Base-by-base conservation (phyloP, 2,329 filamentous ascomycete species). In the Ophiognomonia clavigignenti-juglandacearum region DNA sequence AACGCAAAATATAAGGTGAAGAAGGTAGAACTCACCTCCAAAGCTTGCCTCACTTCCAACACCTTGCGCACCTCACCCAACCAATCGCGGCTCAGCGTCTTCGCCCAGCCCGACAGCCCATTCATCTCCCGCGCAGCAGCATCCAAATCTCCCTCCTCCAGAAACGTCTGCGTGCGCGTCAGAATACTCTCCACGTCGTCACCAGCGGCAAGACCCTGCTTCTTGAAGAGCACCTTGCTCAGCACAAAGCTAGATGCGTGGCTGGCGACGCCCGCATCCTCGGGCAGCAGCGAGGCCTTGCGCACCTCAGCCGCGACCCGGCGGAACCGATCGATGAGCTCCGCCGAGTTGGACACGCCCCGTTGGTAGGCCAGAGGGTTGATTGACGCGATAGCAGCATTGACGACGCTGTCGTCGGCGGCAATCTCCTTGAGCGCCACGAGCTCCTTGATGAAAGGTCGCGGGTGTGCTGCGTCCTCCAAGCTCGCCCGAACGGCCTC, bases 181-280 rank as follows among this genome's bases (percentile, higher is more conserved):
- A 98, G 78, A 50, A 97, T 85, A 60, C 90, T 95, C 75, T 98
- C 93, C 19, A 97, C 92, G 61, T 97, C 92, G 57, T 88, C 78
- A 18, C 92, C 90, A 20, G 82, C 82, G 0, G 89, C 86, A 39
- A 93, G 74, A 9, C 86, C 88, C 61, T 86, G 83, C 78, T 97
- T 97, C 75, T 89, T 90, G 80, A 98, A 97, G 72, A 97, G 82
- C 43, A 97, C 77, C 71, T 96, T 95, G 74, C 88, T 95, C 59
- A 98, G 74, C 39, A 95, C 76, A 65, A 88, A 85, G 65, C 87
- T 93, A 36, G 90, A 92, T 3, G 92, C 90, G 65, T 98, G 93
- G 60, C 87, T 93, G 18, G 93, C 92, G 22, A 98, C 87, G 56
- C 93, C 93, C 0, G 93, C 93, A 60, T 96, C 86, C 55, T 95